Conservation (phyloP, 495 filamentous ascomycete species). For the Aspergillus leporis region DNA sequence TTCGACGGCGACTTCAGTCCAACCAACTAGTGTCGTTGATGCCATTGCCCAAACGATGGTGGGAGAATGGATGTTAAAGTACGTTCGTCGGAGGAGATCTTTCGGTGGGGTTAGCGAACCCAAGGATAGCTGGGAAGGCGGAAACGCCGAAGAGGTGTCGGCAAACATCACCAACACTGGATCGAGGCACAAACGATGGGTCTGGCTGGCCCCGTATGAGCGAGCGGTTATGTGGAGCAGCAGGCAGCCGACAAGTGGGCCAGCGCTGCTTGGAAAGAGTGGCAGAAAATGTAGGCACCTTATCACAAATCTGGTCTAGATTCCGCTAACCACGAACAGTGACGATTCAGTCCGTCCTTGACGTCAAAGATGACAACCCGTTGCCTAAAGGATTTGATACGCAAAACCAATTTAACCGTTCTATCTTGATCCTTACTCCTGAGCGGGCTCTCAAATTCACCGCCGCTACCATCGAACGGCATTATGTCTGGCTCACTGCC, state of each 20-base stretch:
- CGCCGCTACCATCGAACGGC: conserved; percentile 74
- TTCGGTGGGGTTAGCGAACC: conserved; percentile 71
- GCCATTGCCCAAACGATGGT: conserved; percentile 99
- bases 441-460: conserved; percentile 96
- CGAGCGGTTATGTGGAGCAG: conserved; percentile 96
- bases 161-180: conserved; percentile 57
- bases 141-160: conserved; percentile 50
- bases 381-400: conserved; percentile 66
- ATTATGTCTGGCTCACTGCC: conserved; percentile 93
- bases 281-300: conserved; percentile 84
- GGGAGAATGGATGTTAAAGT: conserved; percentile 99
- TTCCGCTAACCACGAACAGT: conserved; percentile 55
- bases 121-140: conserved; percentile 58
- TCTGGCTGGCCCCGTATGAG: conserved; percentile 97
- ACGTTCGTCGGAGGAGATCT: conserved; percentile 87
- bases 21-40: conserved; percentile 87
- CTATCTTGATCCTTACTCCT: conserved; percentile 92
- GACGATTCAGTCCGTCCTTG: conserved; percentile 90
- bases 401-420: conserved; percentile 76
- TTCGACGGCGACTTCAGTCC: conserved; percentile 61
- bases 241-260: conserved; percentile 89
- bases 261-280: conserved; percentile 89
- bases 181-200: conserved; percentile 92
- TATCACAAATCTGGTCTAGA: not conserved
- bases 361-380: conserved; percentile 94